Evolutionary conservation across 148 eudicot species (phyloP), one percentile per base, ranked within the genome.

Genomic region (Cornus kousa): DNA sequence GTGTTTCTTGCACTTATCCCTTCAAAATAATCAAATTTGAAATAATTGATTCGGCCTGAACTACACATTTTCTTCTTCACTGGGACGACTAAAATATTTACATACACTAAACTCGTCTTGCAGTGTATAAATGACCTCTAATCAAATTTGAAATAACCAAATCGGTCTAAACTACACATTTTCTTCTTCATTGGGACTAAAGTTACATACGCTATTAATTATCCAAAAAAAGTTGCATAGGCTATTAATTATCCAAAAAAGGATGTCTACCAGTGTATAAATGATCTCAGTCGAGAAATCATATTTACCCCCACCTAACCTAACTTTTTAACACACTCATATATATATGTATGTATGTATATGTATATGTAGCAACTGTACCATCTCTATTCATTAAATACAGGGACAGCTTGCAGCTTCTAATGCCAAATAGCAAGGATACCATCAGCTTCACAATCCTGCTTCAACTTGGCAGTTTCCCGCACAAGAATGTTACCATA

Each of bases 401-500:
- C 57, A 10, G 23, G 19, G 28, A 53, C 16, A 22, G 64, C 60
- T 48, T 9, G 17, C 37, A 72, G 19, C 8, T 12, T 57, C 31
- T 62, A 19, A n/a, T 9, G 4, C 39, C 20, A 12, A 35, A 55
- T 67, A 40, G 33, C 12, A 0, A 0, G 4, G 17, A 62, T 19
- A 37, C 72, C 43, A 40, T 75, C 82, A 67, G 32, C 78, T 79
- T 33, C 71, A 77, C 62, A 83, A 22, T 72, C 69, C 67, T 55
- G 70, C 75, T 78, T 82, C 81, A 88, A 71, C 75, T 83, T 82
- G 1, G 85, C 74, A 12, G 92, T 91, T 83, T 88, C 86, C 71
- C 65, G 77, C 50, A 91, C n/a, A 60, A 79, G 33, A 68, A 91
- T 88, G 60, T 85, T 86, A 53, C 70, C 85, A 69, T 82, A 91